Base-by-base conservation (phyloP, 345 rosid species). In the Anastatica hierochuntica region DNA sequence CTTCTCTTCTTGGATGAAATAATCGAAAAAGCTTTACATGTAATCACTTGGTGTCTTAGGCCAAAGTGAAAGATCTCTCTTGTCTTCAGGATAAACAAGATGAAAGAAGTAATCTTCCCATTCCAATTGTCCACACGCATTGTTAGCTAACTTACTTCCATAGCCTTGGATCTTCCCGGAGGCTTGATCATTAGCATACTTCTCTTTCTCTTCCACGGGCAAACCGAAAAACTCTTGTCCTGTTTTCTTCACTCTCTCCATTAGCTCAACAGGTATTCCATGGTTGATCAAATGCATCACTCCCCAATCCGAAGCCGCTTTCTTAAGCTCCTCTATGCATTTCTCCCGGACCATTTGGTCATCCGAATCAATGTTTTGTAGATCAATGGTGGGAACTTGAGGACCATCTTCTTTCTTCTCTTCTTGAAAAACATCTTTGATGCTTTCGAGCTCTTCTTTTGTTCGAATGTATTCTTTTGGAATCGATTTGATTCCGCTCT, bases 71-170 rank as follows among this genome's bases (percentile, higher is more conserved):
- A 81, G 10, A 56, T 88, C 94, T 7, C 85, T 70, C 58, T 92
- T 83, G 18, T 76, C 94, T 72, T 85, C 85, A 2, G 97, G 98
- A 60, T 31, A 92, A 26, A 68, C 63, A 49, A 85, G 88, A 41
- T 85, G 98, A 55, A 92, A 92, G 76, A 79, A 88, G 63, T 92
- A 92, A 64, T 92, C 98, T 67, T 79, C 85, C 98, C 98, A 92
- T 54, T 92, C 98, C 8, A 92, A 79, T 49, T 78, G 94, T 2
- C 98, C 94, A 11, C 86, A 49, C 7, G 90, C 88, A 65, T 77
- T 92, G 64, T 92, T 92, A 15, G 95, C 98, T 0, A 92, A 76
- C 76, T 92, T 92, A 67, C 95, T 92, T 14, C 98, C 97, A 56
- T 92, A 92, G 0, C 97, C 98, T 57, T 92, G 98, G 68, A 88